Evolutionary conservation across 441 rosid species (phyloP), one percentile per base, ranked within the genome.

Genomic region (Manihot esculenta): DNA sequence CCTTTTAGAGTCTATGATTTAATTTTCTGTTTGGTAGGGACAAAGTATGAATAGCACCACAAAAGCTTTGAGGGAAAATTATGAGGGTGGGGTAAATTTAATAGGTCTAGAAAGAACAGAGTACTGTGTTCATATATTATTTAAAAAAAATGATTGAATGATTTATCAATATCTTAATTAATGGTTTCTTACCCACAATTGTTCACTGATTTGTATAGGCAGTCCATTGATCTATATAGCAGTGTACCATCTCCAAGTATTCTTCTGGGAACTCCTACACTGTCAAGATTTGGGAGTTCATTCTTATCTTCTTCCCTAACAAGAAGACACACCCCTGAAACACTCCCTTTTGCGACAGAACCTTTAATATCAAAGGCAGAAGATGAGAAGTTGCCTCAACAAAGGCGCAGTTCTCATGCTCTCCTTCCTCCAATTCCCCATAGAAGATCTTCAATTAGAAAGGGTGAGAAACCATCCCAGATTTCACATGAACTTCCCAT

Each of bases 221-320:
- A 89, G 61, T 91, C 98, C 0, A 88, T 91, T 57, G 94, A 93
- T 81, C 77, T 93, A 8, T 91, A 83, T 26, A 84, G 90, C 41
- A 88, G 94, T 70, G 81, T 93, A 51, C 94, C 83, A 62, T 93
- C 98, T 47, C 97, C 94, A 1, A 83, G 77, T 70, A 71, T 89
- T 13, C 87, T 91, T 68, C 66, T 91, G 59, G 92, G 87, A 49
- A 85, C 85, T 33, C 85, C 93, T 24, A 67, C 92, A 4, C 44
- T 93, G 41, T 71, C 90, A 54, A 88, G 90, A 76, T 72, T 86
- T 3, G 78, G 90, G 73, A 87, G 95, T 76, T 91, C 97, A 2
- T 88, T 85, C 74, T 69, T 90, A 57, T 83, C 91, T 0, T 83
- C 97, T 12, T 84, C 93, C 0, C 67, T 90, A 7, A 79, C 81